Evolutionary conservation across 768 basidiomycete species (phyloP).

Genomic region (Rhodotorula diobovata): DNA sequence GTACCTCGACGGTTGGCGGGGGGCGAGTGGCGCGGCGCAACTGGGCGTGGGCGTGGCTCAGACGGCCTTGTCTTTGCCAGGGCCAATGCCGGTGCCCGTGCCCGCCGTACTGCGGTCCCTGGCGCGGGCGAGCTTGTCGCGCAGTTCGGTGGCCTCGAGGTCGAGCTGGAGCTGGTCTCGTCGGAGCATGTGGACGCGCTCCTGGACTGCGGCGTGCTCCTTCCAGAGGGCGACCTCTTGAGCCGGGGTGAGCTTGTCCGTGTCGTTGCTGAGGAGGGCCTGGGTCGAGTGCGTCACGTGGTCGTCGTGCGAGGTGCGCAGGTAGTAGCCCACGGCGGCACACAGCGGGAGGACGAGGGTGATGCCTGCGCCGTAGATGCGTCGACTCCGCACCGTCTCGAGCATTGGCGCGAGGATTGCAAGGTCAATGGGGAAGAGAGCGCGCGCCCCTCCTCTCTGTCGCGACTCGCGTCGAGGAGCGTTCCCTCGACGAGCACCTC

Average conservation of each 20-base stretch:
- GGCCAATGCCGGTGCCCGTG: too few species aligned
- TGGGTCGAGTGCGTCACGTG: background rate
- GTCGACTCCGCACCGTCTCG: slow-evolving; percentile 21
- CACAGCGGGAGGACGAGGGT: slow-evolving; percentile 27
- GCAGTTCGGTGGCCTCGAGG: background rate
- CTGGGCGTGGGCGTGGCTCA: background rate
- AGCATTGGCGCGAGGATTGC: slow-evolving; percentile 25
- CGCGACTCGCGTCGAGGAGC: background rate
- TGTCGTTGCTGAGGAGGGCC: background rate
- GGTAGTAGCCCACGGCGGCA: slow-evolving; percentile 29
- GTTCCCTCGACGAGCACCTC: too few species aligned
- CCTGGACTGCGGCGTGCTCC: background rate
- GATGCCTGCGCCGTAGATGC: slow-evolving; percentile 23
- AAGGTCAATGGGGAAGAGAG: too few species aligned
- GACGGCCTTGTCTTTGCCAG: background rate
- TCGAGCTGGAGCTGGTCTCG: background rate
- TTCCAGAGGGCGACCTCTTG: background rate
- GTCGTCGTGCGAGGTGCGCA: slow-evolving; percentile 4
- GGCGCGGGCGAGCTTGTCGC: background rate
- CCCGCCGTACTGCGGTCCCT: too few species aligned
- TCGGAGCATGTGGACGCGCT: background rate
- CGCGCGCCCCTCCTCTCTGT: too few species aligned
- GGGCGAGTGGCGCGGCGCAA: too few species aligned
- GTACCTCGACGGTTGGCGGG: too few species aligned
- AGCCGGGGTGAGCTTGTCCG: background rate